Base-by-base conservation (phyloP, 768 basidiomycete species). In the Phaeotremella fagi region DNA sequence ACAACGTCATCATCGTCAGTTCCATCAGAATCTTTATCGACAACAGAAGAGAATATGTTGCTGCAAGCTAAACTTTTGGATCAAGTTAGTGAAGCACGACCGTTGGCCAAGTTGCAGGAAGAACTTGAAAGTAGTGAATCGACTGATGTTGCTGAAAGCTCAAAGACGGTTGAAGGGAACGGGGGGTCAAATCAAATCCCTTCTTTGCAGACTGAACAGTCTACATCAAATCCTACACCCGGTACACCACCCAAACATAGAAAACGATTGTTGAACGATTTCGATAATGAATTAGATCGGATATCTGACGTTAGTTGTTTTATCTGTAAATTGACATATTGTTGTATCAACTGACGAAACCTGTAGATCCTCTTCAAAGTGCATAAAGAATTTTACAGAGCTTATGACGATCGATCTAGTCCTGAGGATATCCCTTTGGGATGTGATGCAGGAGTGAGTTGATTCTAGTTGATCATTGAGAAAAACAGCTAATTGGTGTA, bases 81-180 rank as follows among this genome's bases (percentile, higher is more conserved):
- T 66, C 85, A 85, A 27, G 87, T 92, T 59, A 79, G 90, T 3
- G 87, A 90, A 67, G 85, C 88, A 59, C 80, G 90, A 29, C 90
- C 90, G 7, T 73, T 94, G 49, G 89, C 88, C 15, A 90, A 86
- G 79, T 84, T 85, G 75, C 89, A 92, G 72, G 87, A 90, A 68
- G 59, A 62, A 49, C 25, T 74, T 25, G 71, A 74, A 37, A 43
- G 48, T 48, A 23, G 48, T 11, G 7, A 45, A 87, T 24, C 79
- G 11, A 25, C 25, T 6, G 42, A 49, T 15, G 38, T 15, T 2
- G 38, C 9, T 23, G 45, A 47, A 35, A 25, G 24, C 29, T 37
- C 26, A n/a, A 38, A 12, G 26, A 33, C 45, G 22, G 18, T 31
- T 23, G 51, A 58, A 41, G 45, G 52, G 45, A 31, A 53, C 42